Evolutionary conservation across 2,329 filamentous ascomycete species (phyloP).

Genomic region (Colletotrichum camelliae): DNA sequence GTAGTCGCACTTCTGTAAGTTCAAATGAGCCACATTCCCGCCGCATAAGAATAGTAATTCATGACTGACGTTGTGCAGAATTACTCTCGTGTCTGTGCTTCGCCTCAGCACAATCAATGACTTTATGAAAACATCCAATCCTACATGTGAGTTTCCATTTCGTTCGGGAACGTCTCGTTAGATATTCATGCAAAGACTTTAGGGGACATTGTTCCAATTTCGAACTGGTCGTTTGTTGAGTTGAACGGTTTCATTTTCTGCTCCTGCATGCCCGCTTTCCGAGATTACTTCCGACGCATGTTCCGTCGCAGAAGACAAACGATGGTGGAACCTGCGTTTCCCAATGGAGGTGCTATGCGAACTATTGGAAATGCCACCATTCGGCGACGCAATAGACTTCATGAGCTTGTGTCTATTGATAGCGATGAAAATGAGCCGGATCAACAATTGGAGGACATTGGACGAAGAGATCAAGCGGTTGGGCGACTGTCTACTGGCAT

Average conservation of each 20-base stretch:
- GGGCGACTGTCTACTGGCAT: not conserved
- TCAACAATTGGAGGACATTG: not conserved
- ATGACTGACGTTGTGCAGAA: not conserved
- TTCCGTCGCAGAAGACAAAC: not conserved
- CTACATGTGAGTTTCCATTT: not conserved
- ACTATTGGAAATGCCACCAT: not conserved
- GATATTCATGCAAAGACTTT: not conserved
- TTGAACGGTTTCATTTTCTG: slow-evolving; percentile 14
- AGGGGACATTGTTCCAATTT: slow-evolving; percentile 12
- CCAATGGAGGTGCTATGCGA: not conserved
- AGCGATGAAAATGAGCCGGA: not conserved
- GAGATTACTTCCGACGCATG: slow-evolving; percentile 3
- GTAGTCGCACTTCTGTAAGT: slow-evolving; percentile 4
- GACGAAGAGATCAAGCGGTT: not conserved
- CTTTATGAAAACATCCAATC: slow-evolving; percentile 17
- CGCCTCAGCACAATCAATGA: not conserved
- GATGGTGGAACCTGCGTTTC: not conserved
- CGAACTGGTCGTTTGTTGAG: slow-evolving; percentile 15
- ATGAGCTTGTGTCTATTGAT: not conserved
- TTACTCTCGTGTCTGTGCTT: not conserved
- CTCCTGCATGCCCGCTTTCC: slow-evolving; percentile 14
- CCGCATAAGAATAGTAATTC: not conserved
- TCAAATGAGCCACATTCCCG: not conserved
- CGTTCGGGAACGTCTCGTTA: too few species aligned
- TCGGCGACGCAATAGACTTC: not conserved